phyloP scores from a whole-genome alignment of 148 eudicot genomes.

The Chenopodium suecicum region DNA sequence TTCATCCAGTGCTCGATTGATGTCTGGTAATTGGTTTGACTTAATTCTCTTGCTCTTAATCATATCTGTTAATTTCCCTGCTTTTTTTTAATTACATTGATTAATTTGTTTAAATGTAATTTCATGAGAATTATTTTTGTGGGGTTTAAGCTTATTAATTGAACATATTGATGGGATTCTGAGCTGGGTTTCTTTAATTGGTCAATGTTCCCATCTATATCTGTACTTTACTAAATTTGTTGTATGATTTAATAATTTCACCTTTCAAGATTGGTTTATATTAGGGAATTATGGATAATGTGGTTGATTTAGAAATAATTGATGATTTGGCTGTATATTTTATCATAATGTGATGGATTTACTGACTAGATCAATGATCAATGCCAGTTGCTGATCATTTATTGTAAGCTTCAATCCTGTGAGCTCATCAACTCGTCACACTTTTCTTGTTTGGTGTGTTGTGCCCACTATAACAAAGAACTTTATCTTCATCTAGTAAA shows the following conservation, averaged over 20 bases:
- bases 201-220: background rate
- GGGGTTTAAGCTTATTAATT: background rate
- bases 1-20: conserved; percentile 25
- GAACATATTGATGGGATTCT: background rate
- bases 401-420: conserved; percentile 10
- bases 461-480: background rate
- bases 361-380: background rate
- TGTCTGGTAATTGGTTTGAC: conserved; percentile 46
- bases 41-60: background rate
- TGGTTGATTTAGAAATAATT: background rate
- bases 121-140: background rate
- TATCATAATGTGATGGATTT: background rate
- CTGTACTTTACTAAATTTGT: background rate
- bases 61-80: background rate
- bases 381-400: background rate
- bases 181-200: background rate
- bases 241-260: background rate
- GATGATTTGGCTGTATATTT: background rate
- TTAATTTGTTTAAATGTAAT: background rate
- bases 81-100: background rate
- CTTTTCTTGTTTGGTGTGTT: conserved; percentile 1
- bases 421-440: conserved; percentile 10
- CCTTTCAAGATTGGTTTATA: background rate
- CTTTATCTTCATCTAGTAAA: background rate
- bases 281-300: background rate